These are phyloP conservation scores for Phytophthora lateralis DNA, from an alignment of 352 stramenopile species.

Conservation along the genomic window DNA sequence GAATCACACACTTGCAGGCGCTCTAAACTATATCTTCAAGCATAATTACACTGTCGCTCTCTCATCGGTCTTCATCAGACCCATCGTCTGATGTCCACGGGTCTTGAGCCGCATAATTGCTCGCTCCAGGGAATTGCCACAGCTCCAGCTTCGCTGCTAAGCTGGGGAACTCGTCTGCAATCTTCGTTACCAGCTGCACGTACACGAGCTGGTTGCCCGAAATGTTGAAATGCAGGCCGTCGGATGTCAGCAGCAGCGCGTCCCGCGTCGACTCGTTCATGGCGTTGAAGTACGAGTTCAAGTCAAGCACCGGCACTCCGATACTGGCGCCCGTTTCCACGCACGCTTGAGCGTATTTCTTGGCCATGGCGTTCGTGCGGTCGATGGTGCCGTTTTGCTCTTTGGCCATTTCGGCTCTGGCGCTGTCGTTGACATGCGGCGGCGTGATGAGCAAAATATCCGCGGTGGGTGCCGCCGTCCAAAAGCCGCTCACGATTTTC, in stretches of 20 bases:
- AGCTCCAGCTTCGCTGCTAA: slow-evolving; percentile 10
- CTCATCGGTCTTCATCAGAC: slow-evolving; percentile 1
- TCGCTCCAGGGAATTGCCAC: slow-evolving; percentile 22
- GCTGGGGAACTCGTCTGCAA: slow-evolving; percentile 21
- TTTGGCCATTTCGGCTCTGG: slow-evolving; percentile 20
- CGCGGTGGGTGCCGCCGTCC: slow-evolving; percentile 17
- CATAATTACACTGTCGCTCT: not conserved
- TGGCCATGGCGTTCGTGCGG: slow-evolving; percentile 23
- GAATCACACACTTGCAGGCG: too few relatives aligned
- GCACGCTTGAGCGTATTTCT: slow-evolving; percentile 47
- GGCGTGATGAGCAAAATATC: slow-evolving; percentile 52
- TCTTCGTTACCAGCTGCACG: slow-evolving; percentile 34
- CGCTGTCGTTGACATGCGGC: slow-evolving; percentile 20
- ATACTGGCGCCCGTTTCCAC: slow-evolving; percentile 32
- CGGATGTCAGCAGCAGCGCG: slow-evolving; percentile 32
- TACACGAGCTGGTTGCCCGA: slow-evolving; percentile 50
- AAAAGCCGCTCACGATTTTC: slow-evolving; percentile 14
- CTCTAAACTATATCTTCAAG: not conserved
- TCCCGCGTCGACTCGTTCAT: slow-evolving; percentile 41
- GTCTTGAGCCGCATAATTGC: slow-evolving; percentile 10
- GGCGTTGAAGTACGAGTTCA: slow-evolving; percentile 53
- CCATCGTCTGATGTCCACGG: slow-evolving; percentile 12
- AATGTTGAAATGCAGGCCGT: slow-evolving; percentile 55
- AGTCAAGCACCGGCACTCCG: slow-evolving; percentile 42
- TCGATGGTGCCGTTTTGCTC: slow-evolving; percentile 35